These are phyloP conservation scores for Afroboletus lepidellus DNA, from an alignment of 1,284 basidiomycete genomes.

Conservation along the genomic window DNA sequence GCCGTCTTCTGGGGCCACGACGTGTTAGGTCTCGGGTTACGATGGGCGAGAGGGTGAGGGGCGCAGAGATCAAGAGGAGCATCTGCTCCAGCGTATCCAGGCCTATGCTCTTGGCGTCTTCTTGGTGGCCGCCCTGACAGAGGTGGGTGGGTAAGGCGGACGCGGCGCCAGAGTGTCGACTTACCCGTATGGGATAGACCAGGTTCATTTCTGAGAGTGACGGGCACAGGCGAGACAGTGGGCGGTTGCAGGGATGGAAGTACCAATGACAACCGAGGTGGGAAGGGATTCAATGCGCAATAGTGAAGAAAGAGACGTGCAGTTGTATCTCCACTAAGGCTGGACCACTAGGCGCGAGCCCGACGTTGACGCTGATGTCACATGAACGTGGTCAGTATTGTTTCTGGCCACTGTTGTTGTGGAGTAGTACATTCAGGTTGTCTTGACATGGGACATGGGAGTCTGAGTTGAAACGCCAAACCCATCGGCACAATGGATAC, in stretches of 20 bases:
- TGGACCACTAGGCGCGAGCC: too few species aligned
- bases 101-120: conserved; percentile 97
- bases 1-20: conserved; percentile 48
- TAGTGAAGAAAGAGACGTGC: too few species aligned
- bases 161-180: conserved; percentile 38
- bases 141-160: background rate
- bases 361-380: too few species aligned
- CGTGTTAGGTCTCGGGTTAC: conserved; percentile 10
- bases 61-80: conserved; percentile 63
- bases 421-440: too few species aligned
- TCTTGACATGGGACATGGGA: too few species aligned
- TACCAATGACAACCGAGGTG: conserved; percentile 63
- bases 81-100: conserved; percentile 96
- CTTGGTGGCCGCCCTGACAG: conserved; percentile 84
- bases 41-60: conserved; percentile 35
- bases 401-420: too few species aligned
- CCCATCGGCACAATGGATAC: too few species aligned
- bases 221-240: conserved; percentile 27
- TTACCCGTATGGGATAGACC: conserved; percentile 83
- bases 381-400: too few species aligned
- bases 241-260: conserved; percentile 56
- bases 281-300: too few species aligned
- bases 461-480: too few species aligned
- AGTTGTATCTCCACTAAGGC: too few species aligned
- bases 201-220: conserved; percentile 48